Conservation (phyloP, 208 protist genomes). For the Crithidia fasciculata region DNA sequence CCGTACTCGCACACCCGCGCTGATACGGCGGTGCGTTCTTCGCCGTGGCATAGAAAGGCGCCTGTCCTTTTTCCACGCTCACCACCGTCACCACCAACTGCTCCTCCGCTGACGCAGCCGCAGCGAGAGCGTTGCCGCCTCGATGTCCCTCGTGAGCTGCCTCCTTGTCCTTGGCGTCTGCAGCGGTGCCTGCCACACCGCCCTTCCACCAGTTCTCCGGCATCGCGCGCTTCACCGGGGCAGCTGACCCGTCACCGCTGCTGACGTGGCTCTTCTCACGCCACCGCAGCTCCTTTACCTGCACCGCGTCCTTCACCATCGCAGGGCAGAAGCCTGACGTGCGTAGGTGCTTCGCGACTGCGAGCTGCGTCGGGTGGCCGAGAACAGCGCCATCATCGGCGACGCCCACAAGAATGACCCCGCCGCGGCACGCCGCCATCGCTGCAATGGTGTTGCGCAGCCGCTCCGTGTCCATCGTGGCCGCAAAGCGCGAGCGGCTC, state of each 20-base stretch:
- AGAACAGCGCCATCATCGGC: conserved; percentile 68
- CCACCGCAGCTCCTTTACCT: conserved; percentile 62
- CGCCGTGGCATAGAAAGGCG: conserved; percentile 74
- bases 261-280: conserved; percentile 8
- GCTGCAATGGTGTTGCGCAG: conserved; percentile 83
- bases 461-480: conserved; percentile 68
- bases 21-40: conserved; percentile 69
- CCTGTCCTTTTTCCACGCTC: conserved; percentile 62
- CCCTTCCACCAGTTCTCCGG: conserved; percentile 80
- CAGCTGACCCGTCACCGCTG: background rate
- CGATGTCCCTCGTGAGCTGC: background rate
- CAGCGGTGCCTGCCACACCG: background rate
- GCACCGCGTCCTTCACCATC: conserved; percentile 79
- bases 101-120: background rate
- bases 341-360: conserved; percentile 48
- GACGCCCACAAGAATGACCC: conserved; percentile 80
- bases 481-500: background rate
- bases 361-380: conserved; percentile 56
- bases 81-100: conserved; percentile 69
- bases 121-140: background rate
- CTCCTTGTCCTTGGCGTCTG: conserved; percentile 10
- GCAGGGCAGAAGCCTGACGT: conserved; percentile 82
- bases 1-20: conserved; percentile 81
- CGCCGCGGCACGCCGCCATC: conserved; percentile 81
- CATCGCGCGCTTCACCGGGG: conserved; percentile 33